Evolutionary conservation across 2,329 filamentous ascomycete species (phyloP).

Genomic region (Claviceps fusiformis): DNA sequence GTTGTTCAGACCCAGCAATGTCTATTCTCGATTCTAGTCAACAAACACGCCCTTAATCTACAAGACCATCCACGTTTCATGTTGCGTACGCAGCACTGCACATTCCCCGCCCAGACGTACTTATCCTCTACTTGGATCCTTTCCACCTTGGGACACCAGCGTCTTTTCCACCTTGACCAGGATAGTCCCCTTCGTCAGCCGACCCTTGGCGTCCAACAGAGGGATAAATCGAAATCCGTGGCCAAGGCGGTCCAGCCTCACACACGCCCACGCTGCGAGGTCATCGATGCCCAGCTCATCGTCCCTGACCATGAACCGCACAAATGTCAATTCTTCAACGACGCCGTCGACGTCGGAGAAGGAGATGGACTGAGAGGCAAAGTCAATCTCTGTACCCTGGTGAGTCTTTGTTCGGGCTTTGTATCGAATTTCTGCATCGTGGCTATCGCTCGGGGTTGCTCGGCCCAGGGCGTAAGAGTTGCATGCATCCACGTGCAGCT

Average conservation of each 20-base stretch:
- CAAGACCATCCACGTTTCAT: no score
- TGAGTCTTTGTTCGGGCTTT: constrained; percentile 46
- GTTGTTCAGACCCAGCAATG: no score
- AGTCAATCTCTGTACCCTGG: constrained; percentile 49
- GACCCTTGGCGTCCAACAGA: constrained; percentile 56
- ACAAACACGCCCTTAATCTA: no score
- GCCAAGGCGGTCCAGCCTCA: constrained; percentile 67
- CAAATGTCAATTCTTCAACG: constrained; percentile 57
- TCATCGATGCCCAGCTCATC: constrained; percentile 69
- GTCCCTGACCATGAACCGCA: constrained; percentile 77
- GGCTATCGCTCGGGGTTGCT: constrained; percentile 23
- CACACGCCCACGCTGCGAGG: constrained; percentile 77
- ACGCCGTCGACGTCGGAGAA: constrained; percentile 44
- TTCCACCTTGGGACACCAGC: constrained; percentile 10
- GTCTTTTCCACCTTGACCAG: constrained; percentile 61
- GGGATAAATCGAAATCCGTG: constrained; percentile 67
- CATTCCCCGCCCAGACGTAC: neutral
- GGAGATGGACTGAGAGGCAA: constrained; percentile 40
- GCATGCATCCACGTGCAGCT: constrained; percentile 67
- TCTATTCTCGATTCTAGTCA: no score
- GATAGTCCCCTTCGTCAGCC: constrained; percentile 51
- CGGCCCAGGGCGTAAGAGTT: constrained; percentile 26
- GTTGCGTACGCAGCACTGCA: no score
- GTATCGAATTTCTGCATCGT: constrained; percentile 31
- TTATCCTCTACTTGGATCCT: constrained; percentile 1